Evolutionary conservation across 345 rosid species (phyloP).

Genomic region (Hibiscus mutabilis): DNA sequence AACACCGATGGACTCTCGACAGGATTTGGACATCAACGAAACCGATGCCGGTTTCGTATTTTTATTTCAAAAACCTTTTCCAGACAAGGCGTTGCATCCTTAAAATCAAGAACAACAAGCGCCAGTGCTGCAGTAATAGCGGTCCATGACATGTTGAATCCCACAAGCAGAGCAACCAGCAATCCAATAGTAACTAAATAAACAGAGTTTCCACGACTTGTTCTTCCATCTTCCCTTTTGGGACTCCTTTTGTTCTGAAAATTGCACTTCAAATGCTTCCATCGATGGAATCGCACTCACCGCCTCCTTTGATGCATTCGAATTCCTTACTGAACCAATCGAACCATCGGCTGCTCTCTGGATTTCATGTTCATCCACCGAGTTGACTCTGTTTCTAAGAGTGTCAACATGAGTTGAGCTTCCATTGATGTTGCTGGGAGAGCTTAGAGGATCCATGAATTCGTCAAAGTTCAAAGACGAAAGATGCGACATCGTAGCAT

Average conservation of each 20-base stretch:
- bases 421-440: conserved; percentile 19
- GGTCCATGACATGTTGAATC: conserved; percentile 88
- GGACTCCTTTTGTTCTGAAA: conserved; percentile 21
- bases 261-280: neutral
- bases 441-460: conserved; percentile 9
- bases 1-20: too few species aligned
- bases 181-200: conserved; percentile 59
- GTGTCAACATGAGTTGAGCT: conserved; percentile 20
- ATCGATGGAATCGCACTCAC: conserved; percentile 4
- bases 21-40: neutral
- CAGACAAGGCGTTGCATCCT: conserved; percentile 68
- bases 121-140: conserved; percentile 79
- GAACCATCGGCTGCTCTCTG: conserved; percentile 11
- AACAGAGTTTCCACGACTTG: conserved; percentile 50
- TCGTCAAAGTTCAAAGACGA: conserved; percentile 42
- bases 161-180: conserved; percentile 59
- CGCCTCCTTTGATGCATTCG: conserved; percentile 40
- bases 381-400: conserved; percentile 39
- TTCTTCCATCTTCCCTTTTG: conserved; percentile 56
- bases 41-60: neutral
- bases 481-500: conserved; percentile 53
- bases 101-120: conserved; percentile 76
- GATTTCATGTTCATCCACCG: conserved; percentile 36
- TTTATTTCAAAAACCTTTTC: conserved; percentile 47
- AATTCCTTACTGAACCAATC: conserved; percentile 20